A percentile compares a stretch with the other conserved stretches of the same genome.
phyloP scores from a whole-genome alignment of 139 green algal species.

The Eudorina sp. region DNA sequence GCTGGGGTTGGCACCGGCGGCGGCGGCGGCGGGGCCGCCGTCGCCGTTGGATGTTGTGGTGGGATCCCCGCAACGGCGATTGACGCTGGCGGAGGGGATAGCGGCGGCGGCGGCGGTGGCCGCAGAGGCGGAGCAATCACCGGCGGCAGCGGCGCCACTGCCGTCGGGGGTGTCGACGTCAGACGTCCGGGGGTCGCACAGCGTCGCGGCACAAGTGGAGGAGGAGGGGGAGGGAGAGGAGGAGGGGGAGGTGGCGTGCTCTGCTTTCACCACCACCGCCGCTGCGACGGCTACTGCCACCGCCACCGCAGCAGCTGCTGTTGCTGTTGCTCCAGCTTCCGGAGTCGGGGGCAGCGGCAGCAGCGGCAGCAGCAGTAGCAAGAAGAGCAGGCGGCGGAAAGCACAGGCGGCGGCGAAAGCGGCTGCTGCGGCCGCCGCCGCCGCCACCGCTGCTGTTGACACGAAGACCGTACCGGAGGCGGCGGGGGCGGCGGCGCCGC shows the following conservation, averaged over 20 bases:
- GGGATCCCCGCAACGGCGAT: conserved; percentile 1
- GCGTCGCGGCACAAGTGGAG: neutral
- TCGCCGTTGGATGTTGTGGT: neutral
- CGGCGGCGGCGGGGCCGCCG: neutral
- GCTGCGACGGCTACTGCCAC: neutral
- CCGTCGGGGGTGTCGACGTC: neutral
- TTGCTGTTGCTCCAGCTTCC: neutral
- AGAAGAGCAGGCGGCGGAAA: neutral
- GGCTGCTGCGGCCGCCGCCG: neutral
- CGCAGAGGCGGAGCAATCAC: neutral
- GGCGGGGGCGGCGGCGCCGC: neutral
- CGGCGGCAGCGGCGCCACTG: neutral
- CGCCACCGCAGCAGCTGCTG: neutral
- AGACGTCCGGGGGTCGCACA: neutral
- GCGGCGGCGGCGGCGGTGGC: neutral
- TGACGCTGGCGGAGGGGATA: too few species aligned
- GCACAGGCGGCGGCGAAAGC: neutral
- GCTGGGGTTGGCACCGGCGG: too few species aligned
- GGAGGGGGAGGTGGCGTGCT: neutral
- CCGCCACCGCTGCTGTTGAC: too few species aligned
- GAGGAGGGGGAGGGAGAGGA: neutral
- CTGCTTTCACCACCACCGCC: too few species aligned
- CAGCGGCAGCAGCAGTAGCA: neutral
- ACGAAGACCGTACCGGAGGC: too few species aligned
- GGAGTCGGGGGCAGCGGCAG: too few species aligned